Conservation (phyloP, 1,284 basidiomycete genomes). For the Fomitiporia mediterranea region DNA sequence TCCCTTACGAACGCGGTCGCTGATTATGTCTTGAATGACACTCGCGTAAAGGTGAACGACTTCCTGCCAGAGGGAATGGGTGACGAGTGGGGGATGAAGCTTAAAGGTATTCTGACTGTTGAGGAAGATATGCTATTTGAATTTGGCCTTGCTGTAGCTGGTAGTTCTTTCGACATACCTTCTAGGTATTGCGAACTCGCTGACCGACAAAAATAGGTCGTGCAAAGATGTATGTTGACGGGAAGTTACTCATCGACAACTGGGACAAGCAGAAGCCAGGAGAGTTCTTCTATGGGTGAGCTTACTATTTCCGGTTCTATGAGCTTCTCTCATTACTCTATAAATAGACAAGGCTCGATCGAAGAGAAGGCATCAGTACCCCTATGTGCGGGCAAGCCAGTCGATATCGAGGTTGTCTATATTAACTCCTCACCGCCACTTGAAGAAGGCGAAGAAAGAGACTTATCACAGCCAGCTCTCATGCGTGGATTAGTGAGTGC, state of each 20-base stretch:
- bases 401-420: constrained; percentile 55
- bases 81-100: constrained; percentile 46
- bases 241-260: constrained; percentile 59
- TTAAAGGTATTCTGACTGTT: constrained; percentile 41
- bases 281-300: constrained; percentile 63
- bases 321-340: background rate
- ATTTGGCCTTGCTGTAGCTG: constrained; percentile 53
- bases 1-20: constrained; percentile 39
- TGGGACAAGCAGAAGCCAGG: constrained; percentile 64
- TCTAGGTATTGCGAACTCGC: background rate
- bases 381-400: constrained; percentile 40
- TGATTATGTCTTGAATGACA: constrained; percentile 52
- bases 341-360: constrained; percentile 58
- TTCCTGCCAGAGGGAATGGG: constrained; percentile 51
- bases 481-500: constrained; percentile 60
- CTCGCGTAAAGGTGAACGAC: constrained; percentile 61
- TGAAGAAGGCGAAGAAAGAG: constrained; percentile 33
- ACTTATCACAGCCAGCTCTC: constrained; percentile 52
- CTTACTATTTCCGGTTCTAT: constrained; percentile 1
- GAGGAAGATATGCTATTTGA: constrained; percentile 43
- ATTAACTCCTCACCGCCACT: constrained; percentile 53
- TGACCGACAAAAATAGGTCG: constrained; percentile 32
- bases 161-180: constrained; percentile 26
- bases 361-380: constrained; percentile 53
- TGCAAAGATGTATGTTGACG: constrained; percentile 62